These are phyloP conservation scores for Asterophora parasitica DNA, from an alignment of 768 basidiomycete species.

Conservation along the genomic window DNA sequence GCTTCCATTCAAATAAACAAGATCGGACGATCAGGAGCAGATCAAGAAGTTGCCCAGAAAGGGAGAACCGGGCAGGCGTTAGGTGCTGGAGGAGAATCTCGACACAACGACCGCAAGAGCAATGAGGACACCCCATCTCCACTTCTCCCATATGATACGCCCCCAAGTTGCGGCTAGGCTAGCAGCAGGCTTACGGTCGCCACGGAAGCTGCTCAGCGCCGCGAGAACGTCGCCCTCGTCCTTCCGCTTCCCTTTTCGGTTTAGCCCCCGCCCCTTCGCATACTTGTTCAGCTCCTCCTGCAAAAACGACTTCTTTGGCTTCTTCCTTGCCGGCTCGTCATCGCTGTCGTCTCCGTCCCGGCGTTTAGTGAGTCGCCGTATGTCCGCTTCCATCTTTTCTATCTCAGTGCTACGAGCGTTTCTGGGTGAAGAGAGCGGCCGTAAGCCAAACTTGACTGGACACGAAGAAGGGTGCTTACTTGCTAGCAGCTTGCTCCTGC, in stretches of 20 bases:
- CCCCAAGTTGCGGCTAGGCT: slow-evolving; percentile 63
- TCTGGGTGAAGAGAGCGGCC: slow-evolving; percentile 28
- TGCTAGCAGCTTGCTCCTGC: slow-evolving; percentile 58
- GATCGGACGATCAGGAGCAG: neutral
- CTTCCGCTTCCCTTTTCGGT: slow-evolving; percentile 48
- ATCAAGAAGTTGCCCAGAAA: neutral
- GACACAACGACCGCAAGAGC: slow-evolving; percentile 76
- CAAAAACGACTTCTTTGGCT: slow-evolving; percentile 64
- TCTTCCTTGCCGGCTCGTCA: slow-evolving; percentile 56
- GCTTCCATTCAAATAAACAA: slow-evolving; percentile 2
- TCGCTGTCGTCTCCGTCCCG: slow-evolving; percentile 56
- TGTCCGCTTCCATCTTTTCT: slow-evolving; percentile 83
- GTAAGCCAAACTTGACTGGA: neutral
- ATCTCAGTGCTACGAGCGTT: slow-evolving; percentile 70
- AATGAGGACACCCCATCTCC: slow-evolving; percentile 78
- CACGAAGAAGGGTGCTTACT: slow-evolving; percentile 36
- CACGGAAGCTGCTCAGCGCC: slow-evolving; percentile 65
- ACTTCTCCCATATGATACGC: slow-evolving; percentile 73
- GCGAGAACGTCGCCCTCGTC: slow-evolving; percentile 73
- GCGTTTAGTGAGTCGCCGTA: slow-evolving; percentile 68
- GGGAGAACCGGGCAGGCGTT: slow-evolving; percentile 8
- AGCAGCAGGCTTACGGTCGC: slow-evolving; percentile 27
- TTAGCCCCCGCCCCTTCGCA: slow-evolving; percentile 54
- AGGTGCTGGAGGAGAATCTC: slow-evolving; percentile 55
- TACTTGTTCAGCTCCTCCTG: slow-evolving; percentile 84